phyloP scores from a whole-genome alignment of 768 basidiomycete species.

The Pleurotus djamor region DNA sequence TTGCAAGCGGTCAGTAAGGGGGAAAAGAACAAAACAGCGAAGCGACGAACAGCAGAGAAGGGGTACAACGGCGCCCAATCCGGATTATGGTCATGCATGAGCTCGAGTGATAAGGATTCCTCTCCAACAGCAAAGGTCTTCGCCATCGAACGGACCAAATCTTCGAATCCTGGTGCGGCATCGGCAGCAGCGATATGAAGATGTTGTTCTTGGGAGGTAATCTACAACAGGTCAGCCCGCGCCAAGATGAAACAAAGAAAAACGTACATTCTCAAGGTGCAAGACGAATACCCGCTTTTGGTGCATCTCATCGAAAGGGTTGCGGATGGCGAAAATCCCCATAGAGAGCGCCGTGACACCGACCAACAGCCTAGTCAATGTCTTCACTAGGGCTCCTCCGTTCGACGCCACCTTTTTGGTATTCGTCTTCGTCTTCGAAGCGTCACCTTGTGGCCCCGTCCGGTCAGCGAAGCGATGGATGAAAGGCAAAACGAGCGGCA shows the following conservation, averaged over 20 bases:
- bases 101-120: slow-evolving; percentile 37
- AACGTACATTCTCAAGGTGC: slow-evolving; percentile 80
- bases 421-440: background rate
- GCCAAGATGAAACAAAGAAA: no score
- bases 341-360: slow-evolving; percentile 48
- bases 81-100: slow-evolving; percentile 73
- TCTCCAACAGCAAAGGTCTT: slow-evolving; percentile 51
- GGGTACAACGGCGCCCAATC: slow-evolving; percentile 91
- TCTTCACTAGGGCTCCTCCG: slow-evolving; percentile 30
- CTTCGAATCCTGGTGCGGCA: slow-evolving; percentile 71
- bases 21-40: background rate
- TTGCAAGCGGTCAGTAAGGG: slow-evolving; percentile 10
- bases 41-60: slow-evolving; percentile 61
- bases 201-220: slow-evolving; percentile 68
- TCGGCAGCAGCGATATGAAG: slow-evolving; percentile 85
- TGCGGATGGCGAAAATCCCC: slow-evolving; percentile 55
- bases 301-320: slow-evolving; percentile 80
- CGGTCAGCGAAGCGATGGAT: slow-evolving; percentile 57
- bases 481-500: slow-evolving; percentile 69
- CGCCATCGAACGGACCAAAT: slow-evolving; percentile 61
- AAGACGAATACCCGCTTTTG: slow-evolving; percentile 86
- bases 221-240: slow-evolving; percentile 41
- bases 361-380: slow-evolving; percentile 40
- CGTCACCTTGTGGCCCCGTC: background rate
- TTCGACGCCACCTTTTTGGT: background rate